Base-by-base conservation (phyloP, 768 basidiomycete genomes). In the Plicaturopsis crispa region DNA sequence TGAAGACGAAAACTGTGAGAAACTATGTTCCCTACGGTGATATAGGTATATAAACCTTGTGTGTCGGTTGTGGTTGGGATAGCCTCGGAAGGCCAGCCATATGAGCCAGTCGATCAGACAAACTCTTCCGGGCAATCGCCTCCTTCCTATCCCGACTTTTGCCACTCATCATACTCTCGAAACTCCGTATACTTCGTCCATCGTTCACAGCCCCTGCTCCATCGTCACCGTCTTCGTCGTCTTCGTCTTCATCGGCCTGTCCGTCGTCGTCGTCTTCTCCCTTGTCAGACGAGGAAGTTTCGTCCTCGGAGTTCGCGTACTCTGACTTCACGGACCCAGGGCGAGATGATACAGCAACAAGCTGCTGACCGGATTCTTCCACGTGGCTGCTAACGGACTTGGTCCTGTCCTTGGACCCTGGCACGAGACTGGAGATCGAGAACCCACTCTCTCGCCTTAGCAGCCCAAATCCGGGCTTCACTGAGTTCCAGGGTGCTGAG, bases 91-190 rank as follows among this genome's bases (percentile, higher is more conserved):
- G 50, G 6, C 71, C 79, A 5, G 86, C 81, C 57, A 93, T 75
- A 42, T 73, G 76, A 5, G 90, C 85, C 49, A 97, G 58, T 24
- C 92, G 69, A 60, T 92, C 91, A 13, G 84, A 75, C 31, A 97
- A 59, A 47, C 78, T 92, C 58, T 79, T 82, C 39, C 89, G 62
- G 30, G 69, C 62, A 22, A 42, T 52, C 24, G 33, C 42, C 23
- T 44, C 36, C 38, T 35, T 51, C 31, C 53, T 49, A 42, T 53
- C 47, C 41, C 56, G 61, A 44, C 66, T 61, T 24, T 66, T 64
- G 47, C 38, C 41, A 51, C 69, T 78, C 69, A 89, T 65, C 88
- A 89, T 90, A 47, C 75, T 90, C 65, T 81, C 83, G 51, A 93
- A 91, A 54, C 89, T 92, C 47, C 77, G 65, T 38, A 92, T 84